Base-by-base conservation (phyloP, 1,284 basidiomycete species). In the Cutaneotrichosporon sp. region DNA sequence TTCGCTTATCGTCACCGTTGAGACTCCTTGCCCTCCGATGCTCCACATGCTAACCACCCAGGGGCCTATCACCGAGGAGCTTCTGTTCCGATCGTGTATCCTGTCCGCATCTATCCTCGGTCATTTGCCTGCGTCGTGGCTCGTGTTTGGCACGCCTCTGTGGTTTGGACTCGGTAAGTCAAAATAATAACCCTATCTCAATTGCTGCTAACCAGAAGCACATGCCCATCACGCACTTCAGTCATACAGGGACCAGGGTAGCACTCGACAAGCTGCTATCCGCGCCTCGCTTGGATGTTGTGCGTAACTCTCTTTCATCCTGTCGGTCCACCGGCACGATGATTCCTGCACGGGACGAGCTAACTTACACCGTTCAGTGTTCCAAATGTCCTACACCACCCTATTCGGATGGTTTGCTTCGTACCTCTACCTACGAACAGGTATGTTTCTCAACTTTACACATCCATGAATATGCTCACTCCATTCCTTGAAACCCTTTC, bases 191-290 rank as follows among this genome's bases (percentile, higher is more conserved):
- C n/a, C n/a, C n/a, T n/a, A n/a, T n/a, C n/a, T n/a, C n/a, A n/a
- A n/a, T n/a, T n/a, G n/a, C n/a, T n/a, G n/a, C n/a, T n/a, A n/a
- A n/a, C n/a, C n/a, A n/a, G n/a, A n/a, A 90, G 94, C 94, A 0
- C 94, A 98, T 68, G 75, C 86, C 0, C 94, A 98, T 67, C 94
- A 97, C 64, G 89, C 85, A 14, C 88, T 84, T 79, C 93, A 97
- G 53, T 79, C 78, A 0, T 97, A 84, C 70, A 81, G 84, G 48
- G 80, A 80, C 11, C 80, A 81, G 51, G 90, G 90, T 0, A 76
- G 82, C 29, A 88, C 81, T 0, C 51, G 58, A 5, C 61, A 74
- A 8, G 90, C 91, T 0, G 74, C 86, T 2, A 76, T 83, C 48
- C 77, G 76, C 7, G 88, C 90, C 0, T 45, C 81, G 5, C 50